phyloP scores from a whole-genome alignment of 208 protist genomes.

The Leptomonas seymouri region DNA sequence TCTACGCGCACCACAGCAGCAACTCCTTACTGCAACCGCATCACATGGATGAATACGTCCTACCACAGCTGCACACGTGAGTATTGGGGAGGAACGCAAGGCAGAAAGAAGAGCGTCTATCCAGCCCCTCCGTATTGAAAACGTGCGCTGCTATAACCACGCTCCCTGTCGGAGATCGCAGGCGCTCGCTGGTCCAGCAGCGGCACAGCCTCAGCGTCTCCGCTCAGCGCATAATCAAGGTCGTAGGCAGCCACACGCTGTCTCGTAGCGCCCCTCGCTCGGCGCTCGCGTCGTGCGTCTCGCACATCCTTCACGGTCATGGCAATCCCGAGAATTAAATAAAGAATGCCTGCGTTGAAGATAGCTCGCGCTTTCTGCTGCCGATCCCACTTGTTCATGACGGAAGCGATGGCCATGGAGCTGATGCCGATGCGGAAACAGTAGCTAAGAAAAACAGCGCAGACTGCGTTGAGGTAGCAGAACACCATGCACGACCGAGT shows the following conservation, averaged over 20 bases:
- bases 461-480: slow-evolving; percentile 70
- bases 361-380: slow-evolving; percentile 66
- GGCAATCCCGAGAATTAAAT: slow-evolving; percentile 55
- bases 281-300: slow-evolving; percentile 25
- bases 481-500: slow-evolving; percentile 76
- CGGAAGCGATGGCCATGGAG: slow-evolving; percentile 64
- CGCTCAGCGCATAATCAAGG: neutral
- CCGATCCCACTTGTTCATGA: slow-evolving; percentile 58
- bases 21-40: too few species aligned
- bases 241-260: slow-evolving; percentile 30
- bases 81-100: neutral
- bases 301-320: slow-evolving; percentile 36
- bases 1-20: too few species aligned
- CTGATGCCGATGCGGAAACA: slow-evolving; percentile 68
- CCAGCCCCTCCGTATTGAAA: neutral
- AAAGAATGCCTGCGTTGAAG: slow-evolving; percentile 65
- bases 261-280: neutral
- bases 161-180: neutral
- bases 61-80: neutral
- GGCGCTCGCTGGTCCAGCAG: slow-evolving; percentile 27
- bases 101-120: neutral
- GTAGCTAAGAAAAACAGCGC: slow-evolving; percentile 77
- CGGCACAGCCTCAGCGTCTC: slow-evolving; percentile 10
- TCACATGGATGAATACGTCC: too few species aligned
- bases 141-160: neutral